phyloP scores from a whole-genome alignment of 768 basidiomycete species.

The Lyophyllum atratum region DNA sequence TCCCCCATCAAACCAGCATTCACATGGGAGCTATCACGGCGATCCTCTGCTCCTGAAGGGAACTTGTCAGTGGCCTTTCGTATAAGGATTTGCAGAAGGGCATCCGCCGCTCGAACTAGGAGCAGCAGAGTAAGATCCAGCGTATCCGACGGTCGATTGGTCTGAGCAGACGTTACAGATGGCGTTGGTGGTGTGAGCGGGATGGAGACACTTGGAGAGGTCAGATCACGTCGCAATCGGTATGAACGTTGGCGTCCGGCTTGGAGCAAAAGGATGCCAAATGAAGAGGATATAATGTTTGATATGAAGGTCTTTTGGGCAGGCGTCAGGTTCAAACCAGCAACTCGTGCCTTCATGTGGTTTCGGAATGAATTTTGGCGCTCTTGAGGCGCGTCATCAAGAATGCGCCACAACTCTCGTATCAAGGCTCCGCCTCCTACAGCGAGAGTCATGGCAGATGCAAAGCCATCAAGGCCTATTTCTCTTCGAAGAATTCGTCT shows the following conservation, averaged over 20 bases:
- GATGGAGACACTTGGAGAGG: neutral
- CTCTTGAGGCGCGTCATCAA: neutral
- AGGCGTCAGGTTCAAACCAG: constrained; percentile 31
- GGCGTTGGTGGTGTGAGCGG: constrained; percentile 9
- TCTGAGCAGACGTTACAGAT: constrained; percentile 2
- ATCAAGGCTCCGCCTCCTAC: constrained; percentile 66
- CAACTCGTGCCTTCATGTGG: constrained; percentile 8
- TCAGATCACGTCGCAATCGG: constrained; percentile 19
- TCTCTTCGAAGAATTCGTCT: constrained; percentile 53
- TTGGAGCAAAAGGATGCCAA: constrained; percentile 62
- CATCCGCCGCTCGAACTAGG: constrained; percentile 70
- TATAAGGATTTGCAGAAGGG: constrained; percentile 53
- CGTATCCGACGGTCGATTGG: constrained; percentile 48
- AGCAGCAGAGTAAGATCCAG: constrained; percentile 70
- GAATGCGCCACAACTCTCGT: constrained; percentile 42
- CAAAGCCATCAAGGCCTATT: constrained; percentile 63
- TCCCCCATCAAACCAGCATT: constrained; percentile 19
- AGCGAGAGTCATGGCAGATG: constrained; percentile 64
- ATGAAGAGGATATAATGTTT: constrained; percentile 54
- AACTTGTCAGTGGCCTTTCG: constrained; percentile 25
- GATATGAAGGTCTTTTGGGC: constrained; percentile 59
- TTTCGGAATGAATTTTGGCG: neutral
- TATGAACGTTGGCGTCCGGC: constrained; percentile 39
- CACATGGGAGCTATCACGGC: no score
- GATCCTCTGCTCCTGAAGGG: neutral